Base-by-base conservation (phyloP, 225 moss, liverwort and hornwort species). In the Marchantia polymorpha region DNA sequence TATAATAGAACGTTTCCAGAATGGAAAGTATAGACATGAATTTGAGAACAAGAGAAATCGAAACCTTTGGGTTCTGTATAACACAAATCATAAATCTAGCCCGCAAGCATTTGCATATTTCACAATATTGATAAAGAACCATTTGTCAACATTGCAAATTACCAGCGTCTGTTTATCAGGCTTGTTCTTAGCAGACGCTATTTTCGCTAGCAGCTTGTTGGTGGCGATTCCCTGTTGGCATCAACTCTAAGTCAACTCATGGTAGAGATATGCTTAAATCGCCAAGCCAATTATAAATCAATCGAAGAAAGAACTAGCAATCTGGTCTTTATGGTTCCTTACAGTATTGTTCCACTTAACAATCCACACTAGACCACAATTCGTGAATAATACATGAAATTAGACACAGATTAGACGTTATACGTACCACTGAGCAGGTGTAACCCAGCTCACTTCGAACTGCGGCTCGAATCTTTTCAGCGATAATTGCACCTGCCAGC, bases 131-230 rank as follows among this genome's bases (percentile, higher is more conserved):
- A 73, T 83, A 66, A 22, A 71, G 3, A 20, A 12, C n/a, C 39
- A 46, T 47, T 47, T 15, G 19, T 27, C 22, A 59, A 72, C 10
- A 14, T 25, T 12, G 27, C 20, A 27, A 73, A 88, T 48, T 71
- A 97, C 97, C 87, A 93, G 74, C 65, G 97, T 97, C 84, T 97
- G 97, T 52, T 92, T 88, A 89, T 97, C 94, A 58, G 97, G 97
- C 79, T 97, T 97, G 81, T 97, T 97, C 83, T 92, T 97, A 2
- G 94, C 93, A 73, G 97, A 97, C 30, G 94, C 97, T 50, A 94
- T 94, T 87, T 94, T 97, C 26, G 97, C 97, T 64, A 97, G 82
- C 56, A 97, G 85, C 78, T 97, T 97, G 86, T 97, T 97, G 30
- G 97, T 92, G 61, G 94, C 97, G 76, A 97, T 94, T 76, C 97